phyloP scores from a whole-genome alignment of 306 rosid species.

The Quercus ilex region DNA sequence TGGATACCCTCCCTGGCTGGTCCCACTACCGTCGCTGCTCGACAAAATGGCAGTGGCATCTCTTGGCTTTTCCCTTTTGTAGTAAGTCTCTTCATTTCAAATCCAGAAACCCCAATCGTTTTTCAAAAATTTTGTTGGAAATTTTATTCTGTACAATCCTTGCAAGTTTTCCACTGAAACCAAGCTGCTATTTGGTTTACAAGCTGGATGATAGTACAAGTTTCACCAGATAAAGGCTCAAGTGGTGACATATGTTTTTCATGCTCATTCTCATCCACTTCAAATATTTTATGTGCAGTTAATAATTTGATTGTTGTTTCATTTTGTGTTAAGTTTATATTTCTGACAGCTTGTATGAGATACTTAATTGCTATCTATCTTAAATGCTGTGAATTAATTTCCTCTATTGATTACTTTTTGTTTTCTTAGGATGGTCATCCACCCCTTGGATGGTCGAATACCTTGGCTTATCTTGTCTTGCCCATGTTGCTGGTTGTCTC shows the following conservation, averaged over 20 bases:
- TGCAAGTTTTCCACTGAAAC: not conserved
- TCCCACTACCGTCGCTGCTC: slow-evolving; percentile 85
- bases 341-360: not conserved
- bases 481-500: slow-evolving; percentile 74
- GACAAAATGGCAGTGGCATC: slow-evolving; percentile 83
- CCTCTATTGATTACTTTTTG: slow-evolving; percentile 19
- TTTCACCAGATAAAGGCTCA: not conserved
- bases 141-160: not conserved
- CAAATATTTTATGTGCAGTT: not conserved
- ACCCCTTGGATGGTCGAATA: slow-evolving; percentile 99
- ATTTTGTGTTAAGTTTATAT: slow-evolving; percentile 3
- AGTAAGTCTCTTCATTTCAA: slow-evolving; percentile 46
- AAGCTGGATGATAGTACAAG: not conserved
- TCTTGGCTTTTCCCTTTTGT: slow-evolving; percentile 98
- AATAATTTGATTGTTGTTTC: not conserved
- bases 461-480: slow-evolving; percentile 93
- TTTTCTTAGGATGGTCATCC: slow-evolving; percentile 89
- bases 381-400: slow-evolving; percentile 14
- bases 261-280: not conserved
- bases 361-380: not conserved
- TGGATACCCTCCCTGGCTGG: slow-evolving; percentile 99
- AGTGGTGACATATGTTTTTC: not conserved
- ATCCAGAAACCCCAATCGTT: not conserved
- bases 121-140: not conserved
- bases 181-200: not conserved